A percentile compares a stretch with the other conserved stretches of the same genome.
Evolutionary conservation across 2,329 filamentous ascomycete genomes (phyloP).

Genomic region (Neofusicoccum laricinum): DNA sequence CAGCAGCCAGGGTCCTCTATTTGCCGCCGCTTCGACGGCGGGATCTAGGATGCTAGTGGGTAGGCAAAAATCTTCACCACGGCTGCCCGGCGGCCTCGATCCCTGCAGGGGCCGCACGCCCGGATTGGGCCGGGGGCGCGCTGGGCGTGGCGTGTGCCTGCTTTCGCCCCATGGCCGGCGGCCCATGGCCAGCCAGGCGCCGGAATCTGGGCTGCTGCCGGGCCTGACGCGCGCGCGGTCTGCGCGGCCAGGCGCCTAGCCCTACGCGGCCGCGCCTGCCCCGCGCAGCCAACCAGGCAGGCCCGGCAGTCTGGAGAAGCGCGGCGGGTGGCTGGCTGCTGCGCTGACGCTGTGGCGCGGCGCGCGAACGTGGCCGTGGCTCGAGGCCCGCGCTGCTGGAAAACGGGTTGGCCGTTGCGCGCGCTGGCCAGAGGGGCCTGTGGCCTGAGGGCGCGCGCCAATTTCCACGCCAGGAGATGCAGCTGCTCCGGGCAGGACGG

Average conservation of each 20-base stretch:
- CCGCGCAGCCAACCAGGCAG: neutral
- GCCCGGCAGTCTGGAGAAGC: constrained; percentile 9
- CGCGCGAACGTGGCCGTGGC: neutral
- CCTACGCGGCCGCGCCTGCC: no score
- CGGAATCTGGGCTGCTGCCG: no score
- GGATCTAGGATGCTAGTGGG: constrained; percentile 8
- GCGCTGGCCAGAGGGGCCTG: no score
- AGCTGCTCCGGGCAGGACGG: neutral
- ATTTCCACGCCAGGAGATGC: neutral
- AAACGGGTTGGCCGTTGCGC: neutral
- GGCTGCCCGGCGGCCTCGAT: neutral
- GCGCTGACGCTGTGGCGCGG: constrained; percentile 7
- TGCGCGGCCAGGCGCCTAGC: no score
- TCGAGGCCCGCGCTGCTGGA: neutral
- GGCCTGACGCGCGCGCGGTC: no score
- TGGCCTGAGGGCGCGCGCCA: constrained; percentile 1
- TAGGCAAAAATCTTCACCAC: constrained; percentile 12
- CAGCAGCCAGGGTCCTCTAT: neutral
- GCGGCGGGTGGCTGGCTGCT: constrained; percentile 7
- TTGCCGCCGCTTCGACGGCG: constrained; percentile 11
- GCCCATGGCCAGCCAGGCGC: no score
- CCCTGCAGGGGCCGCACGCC: neutral
- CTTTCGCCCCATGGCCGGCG: neutral
- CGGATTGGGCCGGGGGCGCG: neutral
- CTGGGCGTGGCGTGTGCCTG: neutral